Evolutionary conservation across 768 basidiomycete species (phyloP).

Genomic region (Pilatotrama ljubarskyi): DNA sequence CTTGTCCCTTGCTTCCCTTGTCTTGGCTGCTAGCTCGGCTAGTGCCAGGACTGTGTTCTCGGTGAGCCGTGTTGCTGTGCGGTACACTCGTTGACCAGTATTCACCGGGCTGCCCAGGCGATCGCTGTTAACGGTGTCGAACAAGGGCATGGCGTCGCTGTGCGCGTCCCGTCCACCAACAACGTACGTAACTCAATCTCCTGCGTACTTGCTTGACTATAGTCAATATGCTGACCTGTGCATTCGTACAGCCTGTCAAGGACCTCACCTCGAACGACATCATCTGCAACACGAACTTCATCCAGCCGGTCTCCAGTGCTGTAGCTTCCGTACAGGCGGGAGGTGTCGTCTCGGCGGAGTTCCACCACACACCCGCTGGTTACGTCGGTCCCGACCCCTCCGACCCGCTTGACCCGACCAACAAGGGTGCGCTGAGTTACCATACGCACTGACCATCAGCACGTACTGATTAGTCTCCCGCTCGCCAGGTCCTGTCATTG

Average conservation of each 20-base stretch:
- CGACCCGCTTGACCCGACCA: slow-evolving; percentile 48
- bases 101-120: slow-evolving; percentile 31
- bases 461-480: neutral
- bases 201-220: neutral
- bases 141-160: slow-evolving; percentile 44
- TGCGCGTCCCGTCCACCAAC: slow-evolving; percentile 49
- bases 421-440: slow-evolving; percentile 44
- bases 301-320: slow-evolving; percentile 43
- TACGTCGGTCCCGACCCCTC: slow-evolving; percentile 47
- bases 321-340: slow-evolving; percentile 55
- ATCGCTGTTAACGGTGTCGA: slow-evolving; percentile 52
- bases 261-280: slow-evolving; percentile 54
- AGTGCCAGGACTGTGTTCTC: slow-evolving; percentile 33
- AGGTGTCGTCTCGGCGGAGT: slow-evolving; percentile 51
- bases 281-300: slow-evolving; percentile 62
- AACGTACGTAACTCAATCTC: slow-evolving; percentile 35
- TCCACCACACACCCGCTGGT: slow-evolving; percentile 48
- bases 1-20: slow-evolving; percentile 18
- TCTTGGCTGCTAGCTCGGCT: slow-evolving; percentile 19
- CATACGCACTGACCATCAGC: neutral
- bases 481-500: slow-evolving; percentile 6
- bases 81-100: neutral
- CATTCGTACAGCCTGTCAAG: slow-evolving; percentile 49
- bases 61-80: slow-evolving; percentile 9
- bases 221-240: too few relatives aligned